Evolutionary conservation across 176 grass and related monocot species (phyloP).

Genomic region (Neostapfia colusana): DNA sequence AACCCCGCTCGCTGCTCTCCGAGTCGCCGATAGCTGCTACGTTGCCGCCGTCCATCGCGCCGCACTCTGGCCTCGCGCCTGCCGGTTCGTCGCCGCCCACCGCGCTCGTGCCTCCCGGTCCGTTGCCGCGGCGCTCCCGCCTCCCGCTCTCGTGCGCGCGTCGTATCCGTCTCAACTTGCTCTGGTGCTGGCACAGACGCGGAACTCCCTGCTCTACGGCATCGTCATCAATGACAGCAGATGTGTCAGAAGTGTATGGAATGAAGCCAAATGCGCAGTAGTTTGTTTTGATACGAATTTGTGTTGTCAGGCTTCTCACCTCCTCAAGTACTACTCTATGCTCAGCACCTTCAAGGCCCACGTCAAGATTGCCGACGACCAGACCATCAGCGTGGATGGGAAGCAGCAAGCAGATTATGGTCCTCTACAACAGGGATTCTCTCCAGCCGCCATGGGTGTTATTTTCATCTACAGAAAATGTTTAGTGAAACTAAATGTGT

Average conservation of each 20-base stretch:
- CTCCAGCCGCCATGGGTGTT: slow-evolving; percentile 81
- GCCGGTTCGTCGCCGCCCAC: too few species aligned
- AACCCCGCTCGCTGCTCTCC: too few species aligned
- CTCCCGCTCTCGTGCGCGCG: too few species aligned
- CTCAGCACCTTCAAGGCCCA: slow-evolving; percentile 91
- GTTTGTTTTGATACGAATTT: not conserved
- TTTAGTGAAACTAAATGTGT: too few species aligned
- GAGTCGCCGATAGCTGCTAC: too few species aligned
- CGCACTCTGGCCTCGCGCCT: too few species aligned
- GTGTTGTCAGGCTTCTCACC: slow-evolving; percentile 73
- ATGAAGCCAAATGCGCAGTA: not conserved
- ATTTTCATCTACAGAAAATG: too few species aligned
- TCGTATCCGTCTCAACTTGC: slow-evolving; percentile 91
- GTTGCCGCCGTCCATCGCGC: too few species aligned
- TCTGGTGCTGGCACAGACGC: slow-evolving; percentile 91
- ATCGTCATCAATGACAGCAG: slow-evolving; percentile 91
- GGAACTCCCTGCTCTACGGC: slow-evolving; percentile 79
- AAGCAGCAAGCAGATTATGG: slow-evolving; percentile 74
- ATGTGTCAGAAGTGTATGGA: slow-evolving; percentile 77
- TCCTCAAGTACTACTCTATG: slow-evolving; percentile 96
- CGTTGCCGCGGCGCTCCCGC: too few species aligned
- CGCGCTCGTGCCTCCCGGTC: too few species aligned
- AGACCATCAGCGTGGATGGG: slow-evolving; percentile 90
- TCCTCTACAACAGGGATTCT: slow-evolving; percentile 77
- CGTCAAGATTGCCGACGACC: slow-evolving; percentile 78